Base-by-base conservation (phyloP, 371 early-diverging fungal species). In the Actinomucor elegans region DNA sequence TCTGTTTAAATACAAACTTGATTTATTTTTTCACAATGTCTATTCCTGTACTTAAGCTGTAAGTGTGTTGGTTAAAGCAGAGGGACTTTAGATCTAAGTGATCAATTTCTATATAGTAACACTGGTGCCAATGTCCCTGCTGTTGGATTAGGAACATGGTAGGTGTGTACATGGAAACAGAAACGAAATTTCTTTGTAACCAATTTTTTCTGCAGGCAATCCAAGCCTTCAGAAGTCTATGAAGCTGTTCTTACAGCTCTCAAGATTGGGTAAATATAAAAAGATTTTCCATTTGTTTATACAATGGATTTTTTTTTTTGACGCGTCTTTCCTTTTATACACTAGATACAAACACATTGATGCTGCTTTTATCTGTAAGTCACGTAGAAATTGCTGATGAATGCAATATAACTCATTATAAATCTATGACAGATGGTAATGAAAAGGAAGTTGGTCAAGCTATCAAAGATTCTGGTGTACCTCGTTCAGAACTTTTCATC, bases 391-490 rank as follows among this genome's bases (percentile, higher is more conserved):
- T 26, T 15, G 14, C 14, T 26, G 12, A n/a, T 2, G 2, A 48
- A 20, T 10, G 9, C 18, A 20, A 6, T 3, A 37, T 12, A 15
- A 29, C 18, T 29, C 17, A n/a, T 15, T 20, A 20, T 40, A 24
- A 21, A 4, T 18, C 12, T 23, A 23, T 53, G 14, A 47, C 51
- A 74, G 74, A 74, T 38, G 55, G 59, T 31, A 73, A 71, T 66
- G 95, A 97, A 71, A 71, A 77, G 28, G 88, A 88, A 42, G 83
- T 94, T 26, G 96, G 97, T 40, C 71, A 83, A 44, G 90, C 82
- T 5, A 76, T 93, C 47, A 69, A 66, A 29, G 74, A 81, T 31
- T 67, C 73, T 32, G 65, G 66, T 40, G 57, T 89, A 20, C 77
- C 78, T 43, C 83, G 94, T 44, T 69, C 84, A 29, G 76, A 91